Conservation (phyloP, 129 eudicot genomes). For the Glebionis coronaria region DNA sequence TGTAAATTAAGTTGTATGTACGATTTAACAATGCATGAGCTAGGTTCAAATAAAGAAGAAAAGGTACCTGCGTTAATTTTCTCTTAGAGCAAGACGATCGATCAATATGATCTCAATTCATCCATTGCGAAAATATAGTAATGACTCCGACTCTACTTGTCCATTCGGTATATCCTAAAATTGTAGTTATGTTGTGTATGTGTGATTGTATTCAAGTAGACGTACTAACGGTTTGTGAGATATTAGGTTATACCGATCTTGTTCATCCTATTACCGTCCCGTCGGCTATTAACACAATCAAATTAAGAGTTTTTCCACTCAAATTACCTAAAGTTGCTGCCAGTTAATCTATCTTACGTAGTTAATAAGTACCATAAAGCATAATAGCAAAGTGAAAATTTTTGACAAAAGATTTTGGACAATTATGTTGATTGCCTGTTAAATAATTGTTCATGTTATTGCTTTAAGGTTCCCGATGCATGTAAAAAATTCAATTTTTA, state of each 20-base stretch:
- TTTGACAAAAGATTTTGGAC: conserved; percentile 17
- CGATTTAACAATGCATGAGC: no score
- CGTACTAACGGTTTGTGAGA: no score
- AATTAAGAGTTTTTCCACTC: not conserved
- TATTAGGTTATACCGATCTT: no score
- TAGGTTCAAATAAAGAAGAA: no score
- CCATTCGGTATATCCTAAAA: no score
- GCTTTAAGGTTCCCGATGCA: conserved; percentile 43
- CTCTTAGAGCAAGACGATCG: conserved; percentile 15
- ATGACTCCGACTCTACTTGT: not conserved
- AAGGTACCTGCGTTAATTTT: no score
- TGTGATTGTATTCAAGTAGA: no score
- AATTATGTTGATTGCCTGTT: conserved; percentile 28
- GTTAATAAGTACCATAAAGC: not conserved
- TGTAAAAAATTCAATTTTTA: conserved; percentile 17
- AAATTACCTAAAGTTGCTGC: not conserved
- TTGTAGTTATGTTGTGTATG: no score
- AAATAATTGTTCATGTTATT: conserved; percentile 27
- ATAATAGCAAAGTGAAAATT: conserved; percentile 13
- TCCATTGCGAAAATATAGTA: conserved; percentile 8
- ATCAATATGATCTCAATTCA: conserved; percentile 11
- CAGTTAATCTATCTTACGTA: not conserved
- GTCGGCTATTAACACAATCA: not conserved
- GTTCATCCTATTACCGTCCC: no score
- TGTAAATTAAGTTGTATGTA: no score